These are phyloP conservation scores for Solanum hybrid DNA, from an alignment of 305 asterid genomes.

Conservation along the genomic window DNA sequence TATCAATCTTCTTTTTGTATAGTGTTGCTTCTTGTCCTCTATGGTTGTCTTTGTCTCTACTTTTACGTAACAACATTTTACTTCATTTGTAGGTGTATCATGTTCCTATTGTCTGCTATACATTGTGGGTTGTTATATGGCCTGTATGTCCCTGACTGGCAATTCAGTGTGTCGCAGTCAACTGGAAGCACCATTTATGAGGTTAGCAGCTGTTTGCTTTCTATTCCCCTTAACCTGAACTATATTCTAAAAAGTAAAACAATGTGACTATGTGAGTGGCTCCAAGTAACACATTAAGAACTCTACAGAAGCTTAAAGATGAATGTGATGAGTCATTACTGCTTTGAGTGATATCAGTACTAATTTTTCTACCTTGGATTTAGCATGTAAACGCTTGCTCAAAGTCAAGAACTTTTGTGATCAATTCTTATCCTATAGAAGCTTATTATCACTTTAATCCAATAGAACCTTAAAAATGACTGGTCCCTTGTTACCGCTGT, in stretches of 20 bases:
- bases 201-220: conserved; percentile 22
- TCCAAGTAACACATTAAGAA: background rate
- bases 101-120: conserved; percentile 25
- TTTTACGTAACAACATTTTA: background rate
- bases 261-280: background rate
- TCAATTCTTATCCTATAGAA: background rate
- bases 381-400: background rate
- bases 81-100: background rate
- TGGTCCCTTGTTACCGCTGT: background rate
- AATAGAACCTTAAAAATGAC: background rate
- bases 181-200: conserved; percentile 26
- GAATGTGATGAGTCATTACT: background rate
- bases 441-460: background rate
- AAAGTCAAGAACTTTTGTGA: background rate
- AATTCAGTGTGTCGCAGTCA: conserved; percentile 28
- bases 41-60: background rate
- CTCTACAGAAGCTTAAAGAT: background rate
- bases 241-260: background rate
- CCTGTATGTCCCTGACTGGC: conserved; percentile 69
- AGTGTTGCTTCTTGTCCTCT: background rate
- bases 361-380: background rate
- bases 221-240: conserved; percentile 2
- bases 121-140: conserved; percentile 58
- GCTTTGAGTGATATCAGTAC: background rate
- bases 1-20: background rate